phyloP scores from a whole-genome alignment of 192 early-diverging fungal species.

The Mortierella hygrophila region DNA sequence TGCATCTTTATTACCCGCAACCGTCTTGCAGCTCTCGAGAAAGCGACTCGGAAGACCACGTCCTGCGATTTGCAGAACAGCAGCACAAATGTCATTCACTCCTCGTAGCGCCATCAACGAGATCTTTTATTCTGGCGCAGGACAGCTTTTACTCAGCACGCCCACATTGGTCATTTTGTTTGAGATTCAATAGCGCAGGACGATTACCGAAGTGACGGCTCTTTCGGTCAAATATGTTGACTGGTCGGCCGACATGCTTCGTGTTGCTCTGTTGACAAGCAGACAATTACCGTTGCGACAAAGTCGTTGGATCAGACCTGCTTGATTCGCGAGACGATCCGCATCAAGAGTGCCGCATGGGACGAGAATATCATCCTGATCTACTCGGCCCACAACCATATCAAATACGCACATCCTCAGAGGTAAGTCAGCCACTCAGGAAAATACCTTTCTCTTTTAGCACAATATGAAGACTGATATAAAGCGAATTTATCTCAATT shows the following conservation, averaged over 20 bases:
- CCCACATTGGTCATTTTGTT: conserved; percentile 90
- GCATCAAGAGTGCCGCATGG: conserved; percentile 98
- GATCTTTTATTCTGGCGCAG: conserved; percentile 90
- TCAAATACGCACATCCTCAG: conserved; percentile 96
- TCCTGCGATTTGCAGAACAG: conserved; percentile 91
- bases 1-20: conserved; percentile 97
- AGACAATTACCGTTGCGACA: conserved; percentile 91
- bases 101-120: conserved; percentile 80
- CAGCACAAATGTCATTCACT: conserved; percentile 91
- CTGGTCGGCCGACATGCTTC: conserved; percentile 91
- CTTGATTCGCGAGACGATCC: conserved; percentile 96
- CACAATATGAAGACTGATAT: no score
- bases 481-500: background rate
- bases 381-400: conserved; percentile 98
- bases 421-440: conserved; percentile 67
- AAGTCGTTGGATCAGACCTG: conserved; percentile 91
- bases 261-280: conserved; percentile 96
- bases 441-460: background rate
- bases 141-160: conserved; percentile 87
- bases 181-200: conserved; percentile 88
- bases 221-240: conserved; percentile 94
- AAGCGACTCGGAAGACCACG: conserved; percentile 79
- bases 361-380: conserved; percentile 92
- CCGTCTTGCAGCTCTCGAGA: conserved; percentile 96
- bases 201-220: conserved; percentile 82